Base-by-base conservation (phyloP, 2,329 filamentous ascomycete genomes). In the Apiospora rasikravindrae region DNA sequence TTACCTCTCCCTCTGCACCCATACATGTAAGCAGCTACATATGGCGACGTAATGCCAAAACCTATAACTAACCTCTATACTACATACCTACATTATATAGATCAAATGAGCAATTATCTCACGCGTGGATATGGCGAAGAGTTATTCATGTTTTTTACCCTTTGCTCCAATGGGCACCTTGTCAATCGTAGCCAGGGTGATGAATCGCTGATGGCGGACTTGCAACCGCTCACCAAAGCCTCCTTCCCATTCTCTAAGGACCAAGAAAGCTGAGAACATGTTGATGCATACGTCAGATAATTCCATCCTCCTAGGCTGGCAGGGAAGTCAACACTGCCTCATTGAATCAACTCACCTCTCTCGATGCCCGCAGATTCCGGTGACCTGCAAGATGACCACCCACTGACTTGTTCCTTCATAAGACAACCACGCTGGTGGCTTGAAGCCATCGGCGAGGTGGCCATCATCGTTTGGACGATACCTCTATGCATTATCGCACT, bases 341-440 rank as follows among this genome's bases (percentile, higher is more conserved):
- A 10, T 22, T 33, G 26, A 29, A 2, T 22, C 53, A 37, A 37
- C 16, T 19, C 19, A n/a, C 22, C 57, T n/a, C 33, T 33, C 33
- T 37, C 16, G 26, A 61, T 29, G 53, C 29, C 57, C 57, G 57
- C 29, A 37, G 57, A 40, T 40, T 40, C 57, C 57, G 57, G 19
- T 19, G 29, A n/a, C 7, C 57, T 64, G 57, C 57, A 24, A n/a
- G 57, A 64, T 64, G 57, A 64, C 57, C 57, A 64, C 57, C 57
- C 57, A 64, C 13, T n/a, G 22, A 40, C 57, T 6, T 40, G 33
- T 64, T 61, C 22, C 57, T 40, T 64, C 16, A n/a, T 40, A 64
- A 24, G 57, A 64, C 57, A 40, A 40, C 40, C 37, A 64, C 57
- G 57, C 57, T 40, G 33, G 57, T 64, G 57, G 33, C 57, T 40